These are phyloP conservation scores for Aspergillus sclerotioniger DNA, from an alignment of 495 filamentous ascomycete genomes.

Conservation along the genomic window DNA sequence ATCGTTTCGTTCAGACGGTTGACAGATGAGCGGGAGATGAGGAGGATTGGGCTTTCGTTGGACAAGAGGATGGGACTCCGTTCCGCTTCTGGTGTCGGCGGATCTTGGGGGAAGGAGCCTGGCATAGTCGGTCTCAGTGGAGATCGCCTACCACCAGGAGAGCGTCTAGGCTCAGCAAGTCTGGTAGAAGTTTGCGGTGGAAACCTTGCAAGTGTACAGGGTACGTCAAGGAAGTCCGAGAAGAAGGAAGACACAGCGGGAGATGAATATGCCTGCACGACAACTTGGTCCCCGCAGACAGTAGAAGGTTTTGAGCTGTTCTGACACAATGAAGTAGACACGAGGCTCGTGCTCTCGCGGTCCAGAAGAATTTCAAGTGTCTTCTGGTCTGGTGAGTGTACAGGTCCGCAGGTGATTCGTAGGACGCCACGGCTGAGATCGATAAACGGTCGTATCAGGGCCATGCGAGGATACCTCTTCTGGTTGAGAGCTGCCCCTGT, in stretches of 20 bases:
- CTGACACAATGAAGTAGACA: conserved; percentile 43
- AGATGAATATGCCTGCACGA: conserved; percentile 64
- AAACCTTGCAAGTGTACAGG: conserved; percentile 79
- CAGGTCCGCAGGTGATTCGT: conserved; percentile 38
- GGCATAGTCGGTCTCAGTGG: conserved; percentile 49
- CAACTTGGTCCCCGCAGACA: conserved; percentile 78
- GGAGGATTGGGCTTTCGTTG: conserved; percentile 89
- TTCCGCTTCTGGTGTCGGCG: conserved; percentile 36
- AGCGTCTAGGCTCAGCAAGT: conserved; percentile 51
- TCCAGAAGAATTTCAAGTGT: conserved; percentile 57
- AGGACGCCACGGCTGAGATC: conserved; percentile 63
- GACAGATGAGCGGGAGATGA: conserved; percentile 77
- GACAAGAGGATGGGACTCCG: conserved; percentile 69
- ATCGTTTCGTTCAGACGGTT: conserved; percentile 73
- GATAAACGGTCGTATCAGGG: conserved; percentile 67
- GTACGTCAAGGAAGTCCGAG: conserved; percentile 65
- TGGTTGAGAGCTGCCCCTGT: conserved; percentile 76
- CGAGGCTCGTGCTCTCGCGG: conserved; percentile 51
- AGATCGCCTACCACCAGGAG: conserved; percentile 19
- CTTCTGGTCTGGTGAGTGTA: conserved; percentile 21
- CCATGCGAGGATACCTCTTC: conserved; percentile 81
- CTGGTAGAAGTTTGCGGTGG: conserved; percentile 60
- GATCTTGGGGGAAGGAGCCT: conserved; percentile 55
- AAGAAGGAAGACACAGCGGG: conserved; percentile 69
- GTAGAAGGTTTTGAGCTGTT: conserved; percentile 47